These are phyloP conservation scores for Xylaria cubensis DNA, from an alignment of 495 filamentous ascomycete genomes.

Conservation along the genomic window DNA sequence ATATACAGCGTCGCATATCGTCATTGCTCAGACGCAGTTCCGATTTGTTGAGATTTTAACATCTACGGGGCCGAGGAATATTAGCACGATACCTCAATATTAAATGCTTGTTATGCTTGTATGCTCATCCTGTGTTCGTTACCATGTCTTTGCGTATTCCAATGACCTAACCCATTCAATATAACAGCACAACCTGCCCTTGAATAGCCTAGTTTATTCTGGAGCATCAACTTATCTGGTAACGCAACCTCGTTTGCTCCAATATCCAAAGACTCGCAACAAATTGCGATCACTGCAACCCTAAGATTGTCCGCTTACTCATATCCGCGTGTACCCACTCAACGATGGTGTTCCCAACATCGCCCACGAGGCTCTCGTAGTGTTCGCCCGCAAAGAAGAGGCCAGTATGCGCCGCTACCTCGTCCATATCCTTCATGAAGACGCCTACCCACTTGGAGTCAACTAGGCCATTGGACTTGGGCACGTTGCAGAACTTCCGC, in stretches of 20 bases:
- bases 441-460: slow-evolving; percentile 78
- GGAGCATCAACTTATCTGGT: background rate
- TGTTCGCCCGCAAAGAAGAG: slow-evolving; percentile 74
- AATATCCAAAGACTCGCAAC: background rate
- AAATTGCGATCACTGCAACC: slow-evolving; percentile 26
- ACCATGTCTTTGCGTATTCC: background rate
- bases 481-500: slow-evolving; percentile 81
- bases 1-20: background rate
- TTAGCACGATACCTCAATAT: background rate
- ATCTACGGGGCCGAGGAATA: background rate
- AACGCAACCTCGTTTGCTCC: background rate
- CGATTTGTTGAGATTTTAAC: background rate
- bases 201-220: background rate
- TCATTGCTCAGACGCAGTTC: background rate
- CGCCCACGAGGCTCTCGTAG: slow-evolving; percentile 78
- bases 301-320: slow-evolving; percentile 43
- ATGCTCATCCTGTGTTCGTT: background rate
- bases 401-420: slow-evolving; percentile 84
- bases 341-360: slow-evolving; percentile 72
- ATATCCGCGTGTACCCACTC: slow-evolving; percentile 72
- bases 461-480: slow-evolving; percentile 54
- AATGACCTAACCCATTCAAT: background rate
- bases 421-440: slow-evolving; percentile 81
- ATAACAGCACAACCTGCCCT: background rate
- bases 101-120: background rate